Conservation (phyloP, 352 stramenopile species). For the Aphanomyces stellatus region DNA sequence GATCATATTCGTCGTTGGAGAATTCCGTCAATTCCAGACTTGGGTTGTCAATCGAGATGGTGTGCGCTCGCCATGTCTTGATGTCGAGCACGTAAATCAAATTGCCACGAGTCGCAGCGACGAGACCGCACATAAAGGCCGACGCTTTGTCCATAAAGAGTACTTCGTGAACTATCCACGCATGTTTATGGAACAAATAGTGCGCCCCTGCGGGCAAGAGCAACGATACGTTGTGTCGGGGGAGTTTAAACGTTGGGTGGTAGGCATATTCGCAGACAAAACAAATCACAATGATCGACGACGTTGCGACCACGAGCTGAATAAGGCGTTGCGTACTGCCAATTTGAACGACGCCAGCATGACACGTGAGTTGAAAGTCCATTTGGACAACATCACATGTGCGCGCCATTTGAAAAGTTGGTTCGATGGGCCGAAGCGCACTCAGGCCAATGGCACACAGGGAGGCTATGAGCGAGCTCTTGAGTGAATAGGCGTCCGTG, state of each 20-base stretch:
- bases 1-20: not conserved
- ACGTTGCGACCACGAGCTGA: not conserved
- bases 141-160: constrained; percentile 12
- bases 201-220: not conserved
- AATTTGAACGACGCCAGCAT: not conserved
- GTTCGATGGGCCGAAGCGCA: not conserved
- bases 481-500: not conserved
- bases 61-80: constrained; percentile 9
- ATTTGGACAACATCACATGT: not conserved
- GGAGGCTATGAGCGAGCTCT: not conserved
- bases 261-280: not conserved
- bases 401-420: not conserved
- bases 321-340: not conserved
- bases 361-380: constrained; percentile 11
- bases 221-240: not conserved
- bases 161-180: not conserved
- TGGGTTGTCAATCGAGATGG: not conserved
- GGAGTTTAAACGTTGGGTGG: not conserved
- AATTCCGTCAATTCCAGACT: not conserved
- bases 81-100: constrained; percentile 8
- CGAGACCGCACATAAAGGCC: constrained; percentile 13
- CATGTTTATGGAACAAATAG: not conserved
- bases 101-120: not conserved
- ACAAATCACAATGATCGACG: not conserved
- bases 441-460: not conserved